Evolutionary conservation across 257 asterid species (phyloP).

Genomic region (Echium plantagineum): DNA sequence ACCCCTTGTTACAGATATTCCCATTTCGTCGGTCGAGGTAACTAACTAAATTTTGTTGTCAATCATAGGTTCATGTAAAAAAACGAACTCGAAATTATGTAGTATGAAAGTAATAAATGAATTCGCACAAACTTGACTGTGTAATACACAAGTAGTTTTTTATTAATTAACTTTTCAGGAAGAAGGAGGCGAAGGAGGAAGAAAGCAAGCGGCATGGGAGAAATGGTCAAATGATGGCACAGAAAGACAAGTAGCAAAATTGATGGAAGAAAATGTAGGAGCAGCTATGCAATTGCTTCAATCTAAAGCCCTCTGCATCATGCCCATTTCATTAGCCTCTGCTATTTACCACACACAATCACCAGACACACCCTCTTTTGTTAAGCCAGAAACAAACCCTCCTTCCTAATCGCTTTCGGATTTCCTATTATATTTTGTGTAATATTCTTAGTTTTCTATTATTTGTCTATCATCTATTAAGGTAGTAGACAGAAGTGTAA

Average conservation of each 20-base stretch:
- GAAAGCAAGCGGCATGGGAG: slow-evolving; percentile 90
- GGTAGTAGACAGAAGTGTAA: too few relatives aligned
- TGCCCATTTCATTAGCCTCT: slow-evolving; percentile 93
- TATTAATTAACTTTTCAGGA: too few relatives aligned
- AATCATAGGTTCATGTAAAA: too few relatives aligned
- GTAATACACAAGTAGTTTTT: too few relatives aligned
- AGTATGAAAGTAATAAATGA: too few relatives aligned
- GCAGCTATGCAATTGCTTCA: slow-evolving; percentile 98
- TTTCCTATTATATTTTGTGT: too few relatives aligned
- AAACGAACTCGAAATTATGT: too few relatives aligned
- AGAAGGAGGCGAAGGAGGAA: slow-evolving; percentile 52
- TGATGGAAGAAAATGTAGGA: slow-evolving; percentile 97
- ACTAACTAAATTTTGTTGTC: too few relatives aligned
- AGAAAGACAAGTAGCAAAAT: slow-evolving; percentile 90
- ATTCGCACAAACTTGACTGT: too few relatives aligned
- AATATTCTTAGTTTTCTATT: too few relatives aligned
- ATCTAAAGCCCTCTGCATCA: slow-evolving; percentile 91
- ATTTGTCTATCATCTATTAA: too few relatives aligned
- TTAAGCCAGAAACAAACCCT: slow-evolving; percentile 66
- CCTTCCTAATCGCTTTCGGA: slow-evolving; percentile 26
- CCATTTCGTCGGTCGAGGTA: slow-evolving; percentile 78
- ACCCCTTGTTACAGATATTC: slow-evolving; percentile 92
- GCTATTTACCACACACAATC: slow-evolving; percentile 79
- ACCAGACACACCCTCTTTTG: slow-evolving; percentile 40
- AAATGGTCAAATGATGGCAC: slow-evolving; percentile 99